Base-by-base conservation (phyloP, 176 grass and related monocot genomes). In the Oryza rufipogon region DNA sequence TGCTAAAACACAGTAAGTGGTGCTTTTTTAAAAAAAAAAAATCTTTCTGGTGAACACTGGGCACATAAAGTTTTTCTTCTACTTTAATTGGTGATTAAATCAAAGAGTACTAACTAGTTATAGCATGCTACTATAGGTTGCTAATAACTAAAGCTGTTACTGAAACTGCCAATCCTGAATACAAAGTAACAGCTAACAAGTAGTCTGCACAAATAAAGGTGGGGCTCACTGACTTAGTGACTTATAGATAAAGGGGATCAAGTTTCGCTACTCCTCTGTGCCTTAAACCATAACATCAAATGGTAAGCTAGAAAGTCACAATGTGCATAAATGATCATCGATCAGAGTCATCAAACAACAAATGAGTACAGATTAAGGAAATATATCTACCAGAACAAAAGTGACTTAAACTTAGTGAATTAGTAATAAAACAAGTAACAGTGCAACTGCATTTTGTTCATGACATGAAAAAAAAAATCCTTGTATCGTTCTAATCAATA, bases 201-300 rank as follows among this genome's bases (percentile, higher is more conserved):
- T 36, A 19, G 33, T 79, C 11, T 48, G 23, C 49, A 61, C 11
- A 85, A 68, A 66, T 54, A 84, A 84, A 64, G 20, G 28, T 79
- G 54, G 12, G 41, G 36, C 25, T 48, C 3, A 26, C 26, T 17
- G 38, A 76, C 16, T 73, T 6, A 26, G 17, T 17, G 38, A 84
- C 16, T 73, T 3, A 41, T 65, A 64, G 54, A 36, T 48, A 46
- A 66, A n/a, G 20, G 2, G 28, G 54, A 33, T 25, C 68, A 64
- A 64, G 63, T 49, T 48, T n/a, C 10, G 44, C 51, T 79, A 48
- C 25, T 34, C 15, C 42, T 30, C 46, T 42, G 48, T 80, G 32
- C 32, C 71, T 54, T 42, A 12, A 81, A 45, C 39, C 10, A 76
- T 47, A 70, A 75, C 17, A 39, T 19, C 64, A 49, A 52, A 75